A percentile compares a stretch with the other conserved stretches of the same genome.
Conservation (phyloP, 2,329 filamentous ascomycete species). For the Sporothrix schenckii region DNA sequence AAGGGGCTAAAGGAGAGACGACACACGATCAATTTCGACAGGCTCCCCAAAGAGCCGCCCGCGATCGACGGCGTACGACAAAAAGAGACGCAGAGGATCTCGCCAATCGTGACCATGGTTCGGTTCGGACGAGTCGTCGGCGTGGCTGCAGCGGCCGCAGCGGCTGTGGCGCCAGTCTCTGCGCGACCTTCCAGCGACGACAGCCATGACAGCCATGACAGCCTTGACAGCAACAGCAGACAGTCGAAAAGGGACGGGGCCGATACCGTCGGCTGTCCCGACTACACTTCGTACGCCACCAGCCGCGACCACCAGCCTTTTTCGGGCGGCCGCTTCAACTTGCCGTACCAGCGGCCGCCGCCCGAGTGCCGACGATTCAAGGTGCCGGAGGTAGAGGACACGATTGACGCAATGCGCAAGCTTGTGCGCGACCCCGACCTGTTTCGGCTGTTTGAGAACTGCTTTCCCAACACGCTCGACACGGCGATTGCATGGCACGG, state of each 20-base stretch:
- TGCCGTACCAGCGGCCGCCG: constrained; percentile 57
- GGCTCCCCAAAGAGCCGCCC: neutral
- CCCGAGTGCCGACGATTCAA: constrained; percentile 72
- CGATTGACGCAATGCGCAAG: constrained; percentile 53
- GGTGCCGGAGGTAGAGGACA: constrained; percentile 68
- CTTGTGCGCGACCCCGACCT: constrained; percentile 56
- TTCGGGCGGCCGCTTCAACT: constrained; percentile 41
- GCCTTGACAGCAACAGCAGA: too few species aligned
- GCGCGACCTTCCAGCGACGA: neutral
- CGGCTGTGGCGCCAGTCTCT: constrained; percentile 13
- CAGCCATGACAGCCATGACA: neutral
- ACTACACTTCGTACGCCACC: constrained; percentile 42
- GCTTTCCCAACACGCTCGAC: constrained; percentile 69
- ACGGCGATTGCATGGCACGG: constrained; percentile 35
- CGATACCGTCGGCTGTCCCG: neutral
- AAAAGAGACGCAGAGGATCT: neutral
- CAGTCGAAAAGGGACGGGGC: neutral
- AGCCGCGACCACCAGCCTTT: constrained; percentile 40
- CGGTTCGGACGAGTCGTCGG: neutral
- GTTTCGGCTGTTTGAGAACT: constrained; percentile 74
- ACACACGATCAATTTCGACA: neutral
- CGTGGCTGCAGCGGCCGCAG: neutral
- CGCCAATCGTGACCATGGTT: constrained; percentile 15
- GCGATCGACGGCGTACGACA: neutral
- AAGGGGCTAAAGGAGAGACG: constrained; percentile 16